Conservation (phyloP, 208 protist species). For the Acanthamoeba rhysodes region DNA sequence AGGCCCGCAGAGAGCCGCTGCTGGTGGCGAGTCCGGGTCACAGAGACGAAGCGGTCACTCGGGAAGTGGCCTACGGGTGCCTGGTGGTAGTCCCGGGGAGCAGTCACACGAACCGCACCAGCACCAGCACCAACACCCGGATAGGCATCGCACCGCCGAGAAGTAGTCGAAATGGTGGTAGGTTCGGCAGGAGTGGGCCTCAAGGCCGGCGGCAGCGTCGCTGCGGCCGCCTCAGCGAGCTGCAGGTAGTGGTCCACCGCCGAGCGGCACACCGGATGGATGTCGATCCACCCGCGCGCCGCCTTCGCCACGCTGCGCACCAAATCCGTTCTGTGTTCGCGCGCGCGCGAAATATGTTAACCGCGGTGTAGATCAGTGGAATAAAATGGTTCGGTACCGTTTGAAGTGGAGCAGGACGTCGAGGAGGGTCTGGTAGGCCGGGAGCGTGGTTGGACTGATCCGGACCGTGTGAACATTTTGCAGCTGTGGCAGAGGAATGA, state of each 20-base stretch:
- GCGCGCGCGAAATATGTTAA: neutral
- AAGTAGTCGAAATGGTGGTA: neutral
- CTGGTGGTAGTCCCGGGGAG: neutral
- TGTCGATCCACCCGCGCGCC: neutral
- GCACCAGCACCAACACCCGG: neutral
- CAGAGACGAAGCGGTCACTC: neutral
- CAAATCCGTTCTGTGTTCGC: neutral
- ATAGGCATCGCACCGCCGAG: neutral
- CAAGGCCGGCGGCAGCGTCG: neutral
- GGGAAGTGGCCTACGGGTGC: neutral
- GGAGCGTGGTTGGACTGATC: constrained; percentile 1
- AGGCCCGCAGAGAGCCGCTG: neutral
- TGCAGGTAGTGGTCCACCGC: constrained; percentile 30
- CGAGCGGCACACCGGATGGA: neutral
- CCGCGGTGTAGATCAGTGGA: neutral
- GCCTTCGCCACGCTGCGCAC: neutral
- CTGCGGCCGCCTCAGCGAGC: neutral
- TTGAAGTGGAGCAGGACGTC: constrained; percentile 54
- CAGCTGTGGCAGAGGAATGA: neutral
- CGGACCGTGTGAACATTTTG: neutral
- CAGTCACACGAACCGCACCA: neutral
- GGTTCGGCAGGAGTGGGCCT: neutral
- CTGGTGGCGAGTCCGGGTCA: neutral
- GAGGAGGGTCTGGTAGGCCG: constrained; percentile 17
- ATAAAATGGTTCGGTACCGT: neutral